Base-by-base conservation (phyloP, 306 rosid species). In the Urtica urens region DNA sequence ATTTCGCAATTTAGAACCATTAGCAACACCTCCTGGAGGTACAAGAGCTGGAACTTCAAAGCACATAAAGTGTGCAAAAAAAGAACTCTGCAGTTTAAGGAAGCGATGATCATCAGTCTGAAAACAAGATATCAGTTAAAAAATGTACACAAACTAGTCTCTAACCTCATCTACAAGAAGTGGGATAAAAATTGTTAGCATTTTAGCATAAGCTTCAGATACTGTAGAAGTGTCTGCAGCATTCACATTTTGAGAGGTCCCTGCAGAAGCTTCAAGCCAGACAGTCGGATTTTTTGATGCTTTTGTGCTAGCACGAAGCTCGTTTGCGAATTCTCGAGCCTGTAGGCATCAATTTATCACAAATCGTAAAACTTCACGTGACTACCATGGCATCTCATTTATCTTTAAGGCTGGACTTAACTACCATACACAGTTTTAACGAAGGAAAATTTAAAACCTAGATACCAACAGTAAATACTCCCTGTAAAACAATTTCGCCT, bases 81-180 rank as follows among this genome's bases (percentile, higher is more conserved):
- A 85, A 15, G 87, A 71, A 63, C 99, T 81, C 99, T 90, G 92
- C 72, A 77, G 65, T 59, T 65, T 44, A 59, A 40, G 12, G 49
- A 66, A 58, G 16, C 38, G 30, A 12, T 39, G 55, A 19, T 23
- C 44, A 56, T 62, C 55, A 46, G 54, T 35, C 17, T 39, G 21
- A 27, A n/a, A 29, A 11, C 33, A 27, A 62, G 27, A 49, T 18
- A 58, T 9, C 26, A 33, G 15, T 55, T 4, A 24, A 38, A 28
- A 30, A 30, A 23, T 15, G 19, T 25, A 30, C 14, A 46, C 13
- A n/a, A 10, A 40, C 19, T 46, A 25, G 59, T 59, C 28, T 53
- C 61, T 73, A 41, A 90, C 99, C 99, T 90, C 99, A 71, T 90
- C 95, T 52, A 81, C 95, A 59, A 90, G 77, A 62, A 90, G 99